Base-by-base conservation (phyloP, 2,329 filamentous ascomycete species). In the Venturia carpophila region DNA sequence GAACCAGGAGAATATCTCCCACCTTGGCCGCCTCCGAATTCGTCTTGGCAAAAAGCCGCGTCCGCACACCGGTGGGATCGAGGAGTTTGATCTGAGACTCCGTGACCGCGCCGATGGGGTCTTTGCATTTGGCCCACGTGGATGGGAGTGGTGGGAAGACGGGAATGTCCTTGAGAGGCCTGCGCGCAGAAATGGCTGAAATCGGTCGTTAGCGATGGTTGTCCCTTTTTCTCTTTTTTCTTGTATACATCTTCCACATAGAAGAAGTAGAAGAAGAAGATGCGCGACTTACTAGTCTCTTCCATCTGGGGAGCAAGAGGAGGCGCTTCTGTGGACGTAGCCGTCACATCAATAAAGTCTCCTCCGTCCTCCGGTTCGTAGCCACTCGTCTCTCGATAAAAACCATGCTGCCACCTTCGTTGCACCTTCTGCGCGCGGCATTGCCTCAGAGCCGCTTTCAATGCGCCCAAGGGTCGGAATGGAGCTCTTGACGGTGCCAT, bases 1-100 rank as follows among this genome's bases (percentile, higher is more conserved):
- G 91, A 60, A 97, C 90, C 71, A 95, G 91, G 43, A 99, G 83
- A 69, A 99, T 90, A 77, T 99, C 94, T 72, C 94, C 94, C 1
- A 89, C 85, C 71, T 89, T 88, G 65, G 88, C 91, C 71, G 87
- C 84, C 75, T 97, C 91, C 41, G 84, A 83, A 77, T 93, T 95
- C 64, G 82, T 77, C 70, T 84, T 85, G 69, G 87, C 85, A 80
- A 99, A 97, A 66, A 99, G 86, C 41, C 86, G 84, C 55, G 87
- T 88, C 67, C 93, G 89, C 63, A 89, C 87, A 62, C 92, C 92
- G 0, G 87, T 91, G 5, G 92, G 91, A 77, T 99, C 94, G 72
- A 97, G 89, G 52, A 83, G 76, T 49, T 82, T 74, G 72, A 96
- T 83, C 78, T 96, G 91, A 65, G 84, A 78, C 63, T 82, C 75